phyloP scores from a whole-genome alignment of 345 rosid genomes.

The Salix koriyanagi region DNA sequence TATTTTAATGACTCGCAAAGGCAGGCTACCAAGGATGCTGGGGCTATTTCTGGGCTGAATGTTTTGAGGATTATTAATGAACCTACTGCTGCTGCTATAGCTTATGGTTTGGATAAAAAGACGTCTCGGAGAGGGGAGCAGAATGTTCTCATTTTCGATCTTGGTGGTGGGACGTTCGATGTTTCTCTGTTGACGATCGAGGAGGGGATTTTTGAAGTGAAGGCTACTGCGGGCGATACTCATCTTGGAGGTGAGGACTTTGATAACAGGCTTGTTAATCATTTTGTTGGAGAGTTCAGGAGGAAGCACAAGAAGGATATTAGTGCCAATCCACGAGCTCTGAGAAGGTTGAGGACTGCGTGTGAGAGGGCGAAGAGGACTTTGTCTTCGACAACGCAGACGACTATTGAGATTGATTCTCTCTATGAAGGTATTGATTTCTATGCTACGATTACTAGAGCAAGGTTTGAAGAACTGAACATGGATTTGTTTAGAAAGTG shows the following conservation, averaged over 20 bases:
- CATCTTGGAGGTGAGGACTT: conserved; percentile 17
- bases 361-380: conserved; percentile 24
- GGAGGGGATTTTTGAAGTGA: conserved; percentile 18
- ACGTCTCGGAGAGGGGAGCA: conserved; percentile 6
- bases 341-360: conserved; percentile 22
- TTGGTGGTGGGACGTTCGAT: conserved; percentile 16
- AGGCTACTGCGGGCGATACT: conserved; percentile 12
- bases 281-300: conserved; percentile 20
- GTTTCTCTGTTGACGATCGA: conserved; percentile 11
- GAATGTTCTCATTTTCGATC: conserved; percentile 19
- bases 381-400: conserved; percentile 13
- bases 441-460: conserved; percentile 12
- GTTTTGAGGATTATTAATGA: conserved; percentile 18
- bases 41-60: conserved; percentile 15
- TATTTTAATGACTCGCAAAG: conserved; percentile 20
- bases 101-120: conserved; percentile 23
- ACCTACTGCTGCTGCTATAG: conserved; percentile 23
- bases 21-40: conserved; percentile 22
- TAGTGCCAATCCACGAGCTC: conserved; percentile 13
- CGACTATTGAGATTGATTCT: conserved; percentile 21
- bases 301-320: conserved; percentile 19
- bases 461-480: conserved; percentile 20
- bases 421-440: conserved; percentile 20
- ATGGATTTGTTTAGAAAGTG: conserved; percentile 20
- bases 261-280: conserved; percentile 18